These are phyloP conservation scores for Balakata baccata DNA, from an alignment of 345 rosid genomes.

Conservation along the genomic window DNA sequence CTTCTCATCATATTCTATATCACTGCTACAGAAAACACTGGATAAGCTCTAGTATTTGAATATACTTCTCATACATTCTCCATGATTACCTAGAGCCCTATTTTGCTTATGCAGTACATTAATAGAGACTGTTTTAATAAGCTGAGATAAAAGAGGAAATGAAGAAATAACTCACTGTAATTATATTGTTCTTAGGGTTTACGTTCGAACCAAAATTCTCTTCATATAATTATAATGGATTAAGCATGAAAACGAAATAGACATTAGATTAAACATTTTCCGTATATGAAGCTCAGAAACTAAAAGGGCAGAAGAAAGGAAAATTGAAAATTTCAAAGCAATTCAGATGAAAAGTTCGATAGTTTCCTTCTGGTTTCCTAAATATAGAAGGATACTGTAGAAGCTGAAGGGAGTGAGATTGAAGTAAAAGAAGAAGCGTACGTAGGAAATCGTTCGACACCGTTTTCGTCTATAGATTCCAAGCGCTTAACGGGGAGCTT, in stretches of 20 bases:
- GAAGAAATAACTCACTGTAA: neutral
- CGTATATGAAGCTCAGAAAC: neutral
- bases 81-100: no score
- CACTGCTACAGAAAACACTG: constrained; percentile 34
- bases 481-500: constrained; percentile 81
- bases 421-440: constrained; percentile 28
- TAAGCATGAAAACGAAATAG: neutral
- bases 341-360: neutral
- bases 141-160: no score
- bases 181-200: neutral
- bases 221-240: neutral
- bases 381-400: neutral
- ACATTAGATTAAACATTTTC: neutral
- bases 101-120: neutral
- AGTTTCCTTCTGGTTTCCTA: no score
- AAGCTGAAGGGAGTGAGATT: neutral
- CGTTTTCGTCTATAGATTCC: constrained; percentile 75
- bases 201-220: neutral
- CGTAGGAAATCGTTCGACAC: constrained; percentile 74
- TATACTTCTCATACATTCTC: neutral
- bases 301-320: no score
- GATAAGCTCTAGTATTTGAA: neutral
- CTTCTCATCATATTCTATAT: constrained; percentile 75
- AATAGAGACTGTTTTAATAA: neutral
- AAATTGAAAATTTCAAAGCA: neutral